Evolutionary conservation across 2,329 filamentous ascomycete species (phyloP), one percentile per base, ranked within the genome.

Genomic region (Periconia sp.): DNA sequence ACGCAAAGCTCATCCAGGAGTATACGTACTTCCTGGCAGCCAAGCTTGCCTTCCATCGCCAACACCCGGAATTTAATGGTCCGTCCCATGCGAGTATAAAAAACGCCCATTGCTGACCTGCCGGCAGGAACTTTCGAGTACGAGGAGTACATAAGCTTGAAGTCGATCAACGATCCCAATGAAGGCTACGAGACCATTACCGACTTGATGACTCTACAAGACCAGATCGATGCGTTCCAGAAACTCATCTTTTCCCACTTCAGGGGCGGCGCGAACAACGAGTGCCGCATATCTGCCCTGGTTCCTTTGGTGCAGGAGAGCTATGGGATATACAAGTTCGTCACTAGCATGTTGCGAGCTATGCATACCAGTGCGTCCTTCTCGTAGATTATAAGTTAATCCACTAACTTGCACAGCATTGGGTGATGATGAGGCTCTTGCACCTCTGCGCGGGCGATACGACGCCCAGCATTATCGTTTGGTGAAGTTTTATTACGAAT

Each of bases 311-410:
- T 99, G 2, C 91, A 96, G 72, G 94, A 99, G 79, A 97, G 92
- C 73, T 99, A 97, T 75, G 94, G 94, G 45, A 97, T 99, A 64
- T 99, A 99, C 82, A 97, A 97, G 76, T 99, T 99, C 74, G 92
- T 97, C 61, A 99, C 94, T 0, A 99, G 94, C 88, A 99, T 99
- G 94, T 78, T 99, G 57, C 86, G 94, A 52, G 94, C 94, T 15
- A 97, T 99, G 92, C 93, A 99, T 73, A 93, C 90, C 2, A 92
- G 90, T 92, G 80, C 70, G 87, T 77, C 33, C 2, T 17, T 14
- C 17, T 15, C 13, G 17, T 23, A 9, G 13, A 20, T 11, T 41
- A 30, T 37, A 18, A 14, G 33, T 14, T 11, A n/a, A n/a, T n/a
- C 15, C 15, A 37, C 58, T 64, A 40, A 61, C 51, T 46, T 33